phyloP scores from a whole-genome alignment of 139 green algal genomes.

The Diplosphaera chodatii region DNA sequence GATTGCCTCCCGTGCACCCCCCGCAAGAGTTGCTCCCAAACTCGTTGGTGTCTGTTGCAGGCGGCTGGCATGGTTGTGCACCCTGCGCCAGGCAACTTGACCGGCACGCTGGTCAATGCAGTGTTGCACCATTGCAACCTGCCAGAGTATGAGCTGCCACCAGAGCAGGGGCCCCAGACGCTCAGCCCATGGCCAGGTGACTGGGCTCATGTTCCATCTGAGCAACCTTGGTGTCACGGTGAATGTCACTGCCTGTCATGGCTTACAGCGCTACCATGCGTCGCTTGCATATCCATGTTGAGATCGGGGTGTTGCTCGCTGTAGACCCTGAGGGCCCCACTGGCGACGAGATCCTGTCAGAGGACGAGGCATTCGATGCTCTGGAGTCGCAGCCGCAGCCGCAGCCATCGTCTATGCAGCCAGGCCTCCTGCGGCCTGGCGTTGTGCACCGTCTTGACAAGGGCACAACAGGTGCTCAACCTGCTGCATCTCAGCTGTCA shows the following conservation, averaged over 20 bases:
- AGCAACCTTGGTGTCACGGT: no score
- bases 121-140: conserved; percentile 85
- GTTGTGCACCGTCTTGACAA: conserved; percentile 97
- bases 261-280: no score
- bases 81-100: conserved; percentile 62
- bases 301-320: no score
- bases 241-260: no score
- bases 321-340: background rate
- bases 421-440: conserved; percentile 66
- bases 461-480: conserved; percentile 78
- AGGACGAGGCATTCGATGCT: conserved; percentile 10
- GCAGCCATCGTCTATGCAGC: background rate
- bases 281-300: no score
- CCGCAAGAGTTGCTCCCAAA: no score
- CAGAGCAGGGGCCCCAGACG: background rate
- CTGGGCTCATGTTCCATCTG: no score
- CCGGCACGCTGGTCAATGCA: conserved; percentile 95
- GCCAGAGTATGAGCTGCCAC: conserved; percentile 21
- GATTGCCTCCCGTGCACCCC: no score
- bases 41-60: no score
- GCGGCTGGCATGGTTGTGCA: conserved; percentile 88
- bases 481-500: no score
- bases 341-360: background rate
- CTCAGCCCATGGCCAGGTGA: background rate
- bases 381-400: background rate